Conservation (phyloP, 345 rosid genomes). For the Salix purpurea region DNA sequence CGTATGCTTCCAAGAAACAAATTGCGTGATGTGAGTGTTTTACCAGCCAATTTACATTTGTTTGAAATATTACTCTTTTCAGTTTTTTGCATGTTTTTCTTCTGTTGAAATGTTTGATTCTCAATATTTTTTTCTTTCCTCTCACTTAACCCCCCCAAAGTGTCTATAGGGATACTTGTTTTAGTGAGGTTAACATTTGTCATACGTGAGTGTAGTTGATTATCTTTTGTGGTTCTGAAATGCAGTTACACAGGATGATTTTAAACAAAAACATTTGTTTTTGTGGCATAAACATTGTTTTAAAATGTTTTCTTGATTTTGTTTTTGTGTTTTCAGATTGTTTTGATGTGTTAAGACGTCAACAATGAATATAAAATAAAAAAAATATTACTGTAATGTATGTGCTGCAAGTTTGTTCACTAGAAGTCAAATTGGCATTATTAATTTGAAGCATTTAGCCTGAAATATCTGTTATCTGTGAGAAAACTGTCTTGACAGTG, state of each 20-base stretch:
- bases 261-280: too few species aligned
- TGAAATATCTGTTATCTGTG: not conserved
- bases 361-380: too few species aligned
- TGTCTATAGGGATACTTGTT: not conserved
- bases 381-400: too few species aligned
- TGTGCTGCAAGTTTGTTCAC: not conserved
- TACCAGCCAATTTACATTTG: not conserved
- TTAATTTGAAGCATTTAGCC: not conserved
- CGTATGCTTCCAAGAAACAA: constrained; percentile 99
- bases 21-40: constrained; percentile 74
- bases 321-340: too few species aligned
- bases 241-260: not conserved
- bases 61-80: not conserved
- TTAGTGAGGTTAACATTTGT: not conserved
- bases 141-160: not conserved
- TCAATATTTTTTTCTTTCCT: not conserved
- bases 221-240: not conserved
- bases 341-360: too few species aligned
- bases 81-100: not conserved
- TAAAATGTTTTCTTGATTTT: too few species aligned
- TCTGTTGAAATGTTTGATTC: not conserved
- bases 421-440: not conserved
- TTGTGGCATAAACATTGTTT: too few species aligned
- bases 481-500: not conserved
- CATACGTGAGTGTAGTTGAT: not conserved